phyloP scores from a whole-genome alignment of 2,329 filamentous ascomycete genomes.

The Colletotrichum gloeosporioides region DNA sequence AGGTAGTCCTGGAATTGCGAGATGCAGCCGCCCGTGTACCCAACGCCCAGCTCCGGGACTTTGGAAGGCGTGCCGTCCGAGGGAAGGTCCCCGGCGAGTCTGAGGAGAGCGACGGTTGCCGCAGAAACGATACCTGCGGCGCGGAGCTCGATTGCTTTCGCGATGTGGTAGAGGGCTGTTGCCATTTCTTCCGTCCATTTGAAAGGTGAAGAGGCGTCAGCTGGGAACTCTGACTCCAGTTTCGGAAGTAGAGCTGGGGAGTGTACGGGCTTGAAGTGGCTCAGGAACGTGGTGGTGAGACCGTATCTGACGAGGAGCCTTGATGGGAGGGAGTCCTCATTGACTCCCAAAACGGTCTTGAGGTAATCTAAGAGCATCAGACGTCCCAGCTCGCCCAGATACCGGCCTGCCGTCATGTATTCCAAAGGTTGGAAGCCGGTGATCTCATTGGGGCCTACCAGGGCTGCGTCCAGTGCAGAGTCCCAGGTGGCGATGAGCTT shows the following conservation, averaged over 20 bases:
- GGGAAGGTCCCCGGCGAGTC: slow-evolving; percentile 71
- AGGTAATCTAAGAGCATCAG: slow-evolving; percentile 73
- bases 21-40: slow-evolving; percentile 82
- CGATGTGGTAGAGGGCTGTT: slow-evolving; percentile 66
- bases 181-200: slow-evolving; percentile 68
- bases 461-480: slow-evolving; percentile 64
- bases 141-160: slow-evolving; percentile 72
- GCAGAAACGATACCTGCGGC: slow-evolving; percentile 79
- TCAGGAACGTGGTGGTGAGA: slow-evolving; percentile 75
- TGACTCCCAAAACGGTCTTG: slow-evolving; percentile 44
- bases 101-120: slow-evolving; percentile 72
- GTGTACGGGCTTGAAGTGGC: slow-evolving; percentile 58
- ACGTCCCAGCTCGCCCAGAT: slow-evolving; percentile 78
- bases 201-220: slow-evolving; percentile 47
- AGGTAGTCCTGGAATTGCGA: slow-evolving; percentile 80
- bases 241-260: slow-evolving; percentile 45
- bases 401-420: slow-evolving; percentile 83
- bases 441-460: slow-evolving; percentile 70
- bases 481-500: slow-evolving; percentile 77
- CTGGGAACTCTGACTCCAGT: slow-evolving; percentile 60
- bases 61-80: slow-evolving; percentile 19
- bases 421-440: slow-evolving; percentile 84
- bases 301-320: slow-evolving; percentile 64
- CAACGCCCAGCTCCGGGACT: slow-evolving; percentile 68
- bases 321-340: slow-evolving; percentile 54